A percentile compares a stretch with the other conserved stretches of the same genome.
Evolutionary conservation across 768 basidiomycete species (phyloP).

Genomic region (Psilocybe azurescens): DNA sequence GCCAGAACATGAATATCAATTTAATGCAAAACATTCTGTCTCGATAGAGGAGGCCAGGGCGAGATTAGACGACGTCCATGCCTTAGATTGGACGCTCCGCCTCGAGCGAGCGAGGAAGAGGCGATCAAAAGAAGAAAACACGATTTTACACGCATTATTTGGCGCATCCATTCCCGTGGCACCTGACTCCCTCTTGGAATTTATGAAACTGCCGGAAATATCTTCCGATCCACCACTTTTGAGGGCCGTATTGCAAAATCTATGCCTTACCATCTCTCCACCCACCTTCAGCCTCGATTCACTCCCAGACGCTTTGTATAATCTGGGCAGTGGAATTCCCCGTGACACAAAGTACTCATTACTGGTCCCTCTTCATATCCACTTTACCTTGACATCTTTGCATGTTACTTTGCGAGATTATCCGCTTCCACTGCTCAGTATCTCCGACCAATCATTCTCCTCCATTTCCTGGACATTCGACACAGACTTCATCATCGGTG

Average conservation of each 20-base stretch:
- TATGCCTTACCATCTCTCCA: slow-evolving; percentile 58
- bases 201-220: slow-evolving; percentile 44
- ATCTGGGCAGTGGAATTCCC: slow-evolving; percentile 74
- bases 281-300: slow-evolving; percentile 63
- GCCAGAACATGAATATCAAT: slow-evolving; percentile 60
- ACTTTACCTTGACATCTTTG: slow-evolving; percentile 66
- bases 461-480: slow-evolving; percentile 65
- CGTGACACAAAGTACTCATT: slow-evolving; percentile 75
- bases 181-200: slow-evolving; percentile 43
- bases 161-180: slow-evolving; percentile 33
- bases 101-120: slow-evolving; percentile 50
- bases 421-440: slow-evolving; percentile 81
- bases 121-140: slow-evolving; percentile 54
- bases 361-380: slow-evolving; percentile 82
- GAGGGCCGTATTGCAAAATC: slow-evolving; percentile 62
- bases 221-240: slow-evolving; percentile 67
- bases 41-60: slow-evolving; percentile 73
- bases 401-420: slow-evolving; percentile 81
- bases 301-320: slow-evolving; percentile 67
- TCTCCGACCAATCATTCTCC: slow-evolving; percentile 54
- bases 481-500: slow-evolving; percentile 83
- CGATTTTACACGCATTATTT: slow-evolving; percentile 49
- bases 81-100: slow-evolving; percentile 73
- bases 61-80: slow-evolving; percentile 72
- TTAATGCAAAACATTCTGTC: slow-evolving; percentile 67